These are phyloP conservation scores for Solanum microdontum DNA, from an alignment of 257 asterid genomes.

Conservation along the genomic window DNA sequence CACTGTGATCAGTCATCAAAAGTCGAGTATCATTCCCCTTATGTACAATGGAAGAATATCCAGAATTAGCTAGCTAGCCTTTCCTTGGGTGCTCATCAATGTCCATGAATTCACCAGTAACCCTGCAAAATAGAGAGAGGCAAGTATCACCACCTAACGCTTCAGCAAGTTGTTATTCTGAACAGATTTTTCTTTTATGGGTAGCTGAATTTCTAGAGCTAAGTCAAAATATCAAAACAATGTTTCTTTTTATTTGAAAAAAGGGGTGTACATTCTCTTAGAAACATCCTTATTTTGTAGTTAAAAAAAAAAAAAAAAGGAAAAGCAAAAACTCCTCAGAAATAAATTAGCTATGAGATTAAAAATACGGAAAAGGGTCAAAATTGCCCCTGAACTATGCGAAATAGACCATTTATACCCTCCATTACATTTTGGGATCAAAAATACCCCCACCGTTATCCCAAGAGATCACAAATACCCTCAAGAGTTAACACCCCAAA, in stretches of 20 bases:
- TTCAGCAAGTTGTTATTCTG: not conserved
- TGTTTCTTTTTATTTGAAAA: not conserved
- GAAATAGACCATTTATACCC: too few species aligned
- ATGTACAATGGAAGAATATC: not conserved
- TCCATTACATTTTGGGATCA: too few species aligned
- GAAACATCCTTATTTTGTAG: not conserved
- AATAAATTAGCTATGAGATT: not conserved
- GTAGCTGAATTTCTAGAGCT: not conserved
- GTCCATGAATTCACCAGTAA: conserved; percentile 65
- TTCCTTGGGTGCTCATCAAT: conserved; percentile 14
- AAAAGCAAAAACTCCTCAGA: not conserved
- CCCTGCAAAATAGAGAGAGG: conserved; percentile 26
- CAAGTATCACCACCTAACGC: not conserved
- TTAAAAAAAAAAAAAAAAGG: too few species aligned
- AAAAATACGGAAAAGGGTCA: too few species aligned
- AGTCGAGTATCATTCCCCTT: not conserved
- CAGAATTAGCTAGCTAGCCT: not conserved
- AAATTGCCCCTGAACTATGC: too few species aligned
- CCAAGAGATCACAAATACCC: too few species aligned
- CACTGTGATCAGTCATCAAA: not conserved
- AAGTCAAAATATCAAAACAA: not conserved
- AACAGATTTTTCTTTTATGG: not conserved
- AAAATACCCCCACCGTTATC: too few species aligned
- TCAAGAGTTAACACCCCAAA: too few species aligned
- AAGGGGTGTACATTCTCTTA: not conserved